Evolutionary conservation across 1,284 basidiomycete genomes (phyloP).

Genomic region (Ustilago crameri): DNA sequence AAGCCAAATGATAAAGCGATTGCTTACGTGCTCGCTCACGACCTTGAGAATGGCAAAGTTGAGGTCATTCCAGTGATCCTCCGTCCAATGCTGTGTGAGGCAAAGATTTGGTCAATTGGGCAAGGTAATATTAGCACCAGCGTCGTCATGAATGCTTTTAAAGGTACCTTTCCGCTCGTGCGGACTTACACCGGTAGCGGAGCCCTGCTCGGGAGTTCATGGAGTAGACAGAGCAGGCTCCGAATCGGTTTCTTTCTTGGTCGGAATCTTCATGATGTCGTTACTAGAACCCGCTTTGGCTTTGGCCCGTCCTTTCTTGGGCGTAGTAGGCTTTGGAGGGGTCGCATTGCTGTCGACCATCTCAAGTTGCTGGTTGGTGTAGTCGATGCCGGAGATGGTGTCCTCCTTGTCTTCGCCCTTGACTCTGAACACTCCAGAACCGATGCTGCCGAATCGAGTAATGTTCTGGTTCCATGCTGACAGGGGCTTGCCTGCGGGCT

Average conservation of each 20-base stretch:
- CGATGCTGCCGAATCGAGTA: neutral
- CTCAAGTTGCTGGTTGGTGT: too few relatives aligned
- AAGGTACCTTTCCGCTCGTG: too few relatives aligned
- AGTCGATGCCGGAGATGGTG: too few relatives aligned
- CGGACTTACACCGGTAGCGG: conserved; percentile 18
- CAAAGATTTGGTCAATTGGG: too few relatives aligned
- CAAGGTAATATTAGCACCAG: too few relatives aligned
- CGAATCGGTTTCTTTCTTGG: conserved; percentile 19
- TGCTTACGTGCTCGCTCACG: conserved; percentile 30
- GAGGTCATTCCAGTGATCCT: conserved; percentile 28
- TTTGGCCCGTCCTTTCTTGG: conserved; percentile 12
- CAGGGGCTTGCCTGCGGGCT: neutral
- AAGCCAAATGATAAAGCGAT: neutral
- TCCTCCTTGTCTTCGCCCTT: neutral
- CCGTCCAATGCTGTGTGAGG: conserved; percentile 25
- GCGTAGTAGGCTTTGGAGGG: conserved; percentile 11
- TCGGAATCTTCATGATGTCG: conserved; percentile 16
- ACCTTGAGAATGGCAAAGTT: conserved; percentile 50
- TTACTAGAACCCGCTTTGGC: conserved; percentile 9
- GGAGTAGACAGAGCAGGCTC: conserved; percentile 3
- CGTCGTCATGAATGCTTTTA: too few relatives aligned
- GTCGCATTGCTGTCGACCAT: neutral
- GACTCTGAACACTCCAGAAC: neutral
- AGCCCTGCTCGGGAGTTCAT: conserved; percentile 11
- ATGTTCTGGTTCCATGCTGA: neutral